Percentiles rank a stretch among this genome's conserved stretches.
These are phyloP conservation scores for Colletotrichum agaves DNA, from an alignment of 2,329 filamentous ascomycete genomes.

Conservation along the genomic window DNA sequence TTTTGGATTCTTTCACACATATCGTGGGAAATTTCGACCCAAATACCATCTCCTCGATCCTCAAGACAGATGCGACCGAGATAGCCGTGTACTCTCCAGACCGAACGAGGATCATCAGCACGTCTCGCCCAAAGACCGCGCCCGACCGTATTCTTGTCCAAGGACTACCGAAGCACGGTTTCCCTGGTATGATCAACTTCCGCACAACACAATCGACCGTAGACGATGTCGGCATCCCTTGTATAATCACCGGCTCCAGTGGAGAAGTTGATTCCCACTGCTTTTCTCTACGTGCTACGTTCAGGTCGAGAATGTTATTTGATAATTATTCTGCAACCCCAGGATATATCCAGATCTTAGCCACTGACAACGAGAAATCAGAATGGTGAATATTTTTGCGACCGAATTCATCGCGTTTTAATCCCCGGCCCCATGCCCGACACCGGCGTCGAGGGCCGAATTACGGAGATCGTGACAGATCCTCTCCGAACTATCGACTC, in stretches of 20 bases:
- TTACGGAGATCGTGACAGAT: constrained; percentile 16
- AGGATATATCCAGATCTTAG: too few relatives aligned
- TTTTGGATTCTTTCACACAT: constrained; percentile 47
- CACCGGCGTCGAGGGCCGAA: constrained; percentile 23
- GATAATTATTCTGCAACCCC: too few relatives aligned
- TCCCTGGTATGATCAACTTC: constrained; percentile 44
- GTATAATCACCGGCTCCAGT: constrained; percentile 50
- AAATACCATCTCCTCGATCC: constrained; percentile 39
- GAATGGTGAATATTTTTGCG: background rate
- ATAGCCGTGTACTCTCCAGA: constrained; percentile 39
- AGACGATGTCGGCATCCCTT: constrained; percentile 43
- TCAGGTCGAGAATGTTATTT: too few relatives aligned
- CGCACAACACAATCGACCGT: constrained; percentile 39
- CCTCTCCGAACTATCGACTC: constrained; percentile 6
- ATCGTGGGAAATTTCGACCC: constrained; percentile 48
- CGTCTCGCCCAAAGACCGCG: constrained; percentile 41
- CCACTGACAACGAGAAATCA: too few relatives aligned
- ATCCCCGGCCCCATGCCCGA: constrained; percentile 14
- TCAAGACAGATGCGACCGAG: constrained; percentile 42
- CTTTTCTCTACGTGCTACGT: too few relatives aligned
- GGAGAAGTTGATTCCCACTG: constrained; percentile 45
- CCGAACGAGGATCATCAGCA: constrained; percentile 41
- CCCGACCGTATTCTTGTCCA: constrained; percentile 50
- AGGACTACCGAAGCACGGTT: constrained; percentile 46
- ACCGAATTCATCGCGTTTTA: background rate